A percentile compares a stretch with the other conserved stretches of the same genome.
Conservation (phyloP, 129 eudicot species). For the Dittrichia graveolens region DNA sequence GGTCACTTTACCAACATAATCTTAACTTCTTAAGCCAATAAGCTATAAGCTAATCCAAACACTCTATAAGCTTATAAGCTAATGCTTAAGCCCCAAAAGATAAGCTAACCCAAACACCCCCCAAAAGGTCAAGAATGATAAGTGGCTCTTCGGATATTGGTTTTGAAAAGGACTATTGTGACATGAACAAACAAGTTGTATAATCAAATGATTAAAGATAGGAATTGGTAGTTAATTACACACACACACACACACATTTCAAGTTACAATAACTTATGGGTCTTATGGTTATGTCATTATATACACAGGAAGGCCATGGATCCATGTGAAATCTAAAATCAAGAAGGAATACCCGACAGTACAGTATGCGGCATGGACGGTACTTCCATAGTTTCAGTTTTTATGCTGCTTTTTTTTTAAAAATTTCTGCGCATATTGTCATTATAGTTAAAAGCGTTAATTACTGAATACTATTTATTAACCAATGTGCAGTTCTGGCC, state of each 20-base stretch:
- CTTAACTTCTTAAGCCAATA: too few relatives aligned
- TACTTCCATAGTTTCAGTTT: constrained; percentile 26
- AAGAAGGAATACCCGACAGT: constrained; percentile 85
- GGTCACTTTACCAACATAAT: too few relatives aligned
- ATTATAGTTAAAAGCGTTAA: not conserved
- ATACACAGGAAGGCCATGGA: constrained; percentile 72
- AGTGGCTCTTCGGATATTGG: not conserved
- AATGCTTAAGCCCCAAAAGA: too few relatives aligned
- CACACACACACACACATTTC: too few relatives aligned
- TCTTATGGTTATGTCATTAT: constrained; percentile 7
- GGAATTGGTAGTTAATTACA: not conserved
- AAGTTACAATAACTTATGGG: not conserved
- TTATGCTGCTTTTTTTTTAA: not conserved
- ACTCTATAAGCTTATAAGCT: too few relatives aligned
- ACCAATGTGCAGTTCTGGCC: constrained; percentile 81
- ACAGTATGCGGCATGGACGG: constrained; percentile 93
- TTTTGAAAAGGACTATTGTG: not conserved
- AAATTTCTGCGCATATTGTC: too few relatives aligned
- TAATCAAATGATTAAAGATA: not conserved
- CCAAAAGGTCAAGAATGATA: not conserved
- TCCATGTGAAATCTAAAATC: constrained; percentile 75
- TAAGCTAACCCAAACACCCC: too few relatives aligned
- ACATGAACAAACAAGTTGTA: not conserved
- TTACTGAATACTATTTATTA: constrained; percentile 1
- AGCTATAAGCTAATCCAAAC: too few relatives aligned